A percentile compares a stretch with the other conserved stretches of the same genome.
Conservation (phyloP, 2,329 filamentous ascomycete species). For the Penicillium sp. region DNA sequence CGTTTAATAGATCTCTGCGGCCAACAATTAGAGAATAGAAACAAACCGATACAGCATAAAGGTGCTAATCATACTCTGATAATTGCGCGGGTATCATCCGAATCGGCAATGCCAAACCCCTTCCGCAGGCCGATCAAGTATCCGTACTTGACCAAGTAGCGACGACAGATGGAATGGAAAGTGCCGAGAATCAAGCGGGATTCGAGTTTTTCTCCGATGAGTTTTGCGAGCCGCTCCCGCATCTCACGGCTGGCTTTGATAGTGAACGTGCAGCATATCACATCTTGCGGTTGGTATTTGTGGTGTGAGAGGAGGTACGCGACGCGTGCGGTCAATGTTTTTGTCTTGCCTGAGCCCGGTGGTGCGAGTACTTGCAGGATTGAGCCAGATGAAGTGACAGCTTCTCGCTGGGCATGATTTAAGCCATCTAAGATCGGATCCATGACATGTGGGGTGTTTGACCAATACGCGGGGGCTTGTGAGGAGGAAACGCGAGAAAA, state of each 20-base stretch:
- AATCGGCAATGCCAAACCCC: constrained; percentile 86
- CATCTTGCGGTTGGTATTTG: constrained; percentile 68
- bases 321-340: constrained; percentile 84
- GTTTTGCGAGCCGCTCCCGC: constrained; percentile 71
- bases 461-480: neutral
- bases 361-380: constrained; percentile 56
- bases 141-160: constrained; percentile 77
- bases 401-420: constrained; percentile 55
- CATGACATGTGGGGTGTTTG: constrained; percentile 33
- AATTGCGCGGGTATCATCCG: constrained; percentile 67
- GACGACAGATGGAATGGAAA: constrained; percentile 83
- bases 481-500: constrained; percentile 15
- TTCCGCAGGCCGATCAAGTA: constrained; percentile 70
- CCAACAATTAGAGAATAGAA: constrained; percentile 8
- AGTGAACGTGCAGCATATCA: constrained; percentile 93
- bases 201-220: constrained; percentile 70
- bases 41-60: neutral
- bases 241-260: constrained; percentile 92
- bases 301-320: constrained; percentile 72
- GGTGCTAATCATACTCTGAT: constrained; percentile 45
- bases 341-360: constrained; percentile 76
- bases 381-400: constrained; percentile 54
- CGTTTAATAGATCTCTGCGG: constrained; percentile 64
- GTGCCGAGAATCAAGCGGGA: constrained; percentile 77
- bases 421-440: constrained; percentile 52